Conservation (phyloP, 2,329 filamentous ascomycete genomes). For the Xylariales sp. region DNA sequence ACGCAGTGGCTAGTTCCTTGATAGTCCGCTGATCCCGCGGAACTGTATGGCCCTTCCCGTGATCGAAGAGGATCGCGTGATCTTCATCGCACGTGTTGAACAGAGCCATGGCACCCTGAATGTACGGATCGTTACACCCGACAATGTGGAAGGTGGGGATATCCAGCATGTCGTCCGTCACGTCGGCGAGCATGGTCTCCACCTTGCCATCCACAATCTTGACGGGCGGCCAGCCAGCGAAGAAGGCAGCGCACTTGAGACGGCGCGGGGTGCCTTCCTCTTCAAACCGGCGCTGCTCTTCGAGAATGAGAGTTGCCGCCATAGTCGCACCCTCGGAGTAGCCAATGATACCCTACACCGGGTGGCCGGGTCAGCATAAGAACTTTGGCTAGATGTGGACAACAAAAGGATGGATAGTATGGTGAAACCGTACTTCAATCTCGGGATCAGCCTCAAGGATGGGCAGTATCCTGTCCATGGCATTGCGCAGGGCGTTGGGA, state of each 20-base stretch:
- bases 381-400: no score
- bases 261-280: conserved; percentile 25
- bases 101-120: conserved; percentile 31
- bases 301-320: conserved; percentile 6
- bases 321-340: conserved; percentile 9
- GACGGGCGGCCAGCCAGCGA: conserved; percentile 39
- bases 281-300: conserved; percentile 11
- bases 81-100: conserved; percentile 38
- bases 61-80: conserved; percentile 35
- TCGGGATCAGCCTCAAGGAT: conserved; percentile 11
- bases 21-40: conserved; percentile 28
- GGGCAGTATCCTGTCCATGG: conserved; percentile 8
- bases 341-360: conserved; percentile 5
- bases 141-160: conserved; percentile 36
- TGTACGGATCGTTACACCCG: conserved; percentile 33
- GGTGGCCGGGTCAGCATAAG: background rate
- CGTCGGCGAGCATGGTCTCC: conserved; percentile 26
- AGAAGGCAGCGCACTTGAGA: conserved; percentile 39
- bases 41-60: conserved; percentile 36
- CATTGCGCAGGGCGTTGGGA: background rate
- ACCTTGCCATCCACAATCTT: conserved; percentile 24
- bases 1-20: conserved; percentile 26
- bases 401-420: background rate
- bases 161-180: conserved; percentile 31
- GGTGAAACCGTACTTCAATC: conserved; percentile 8